Evolutionary conservation across 306 rosid species (phyloP), one percentile per base, ranked within the genome.

Genomic region (Gynostemma pentaphyllum): DNA sequence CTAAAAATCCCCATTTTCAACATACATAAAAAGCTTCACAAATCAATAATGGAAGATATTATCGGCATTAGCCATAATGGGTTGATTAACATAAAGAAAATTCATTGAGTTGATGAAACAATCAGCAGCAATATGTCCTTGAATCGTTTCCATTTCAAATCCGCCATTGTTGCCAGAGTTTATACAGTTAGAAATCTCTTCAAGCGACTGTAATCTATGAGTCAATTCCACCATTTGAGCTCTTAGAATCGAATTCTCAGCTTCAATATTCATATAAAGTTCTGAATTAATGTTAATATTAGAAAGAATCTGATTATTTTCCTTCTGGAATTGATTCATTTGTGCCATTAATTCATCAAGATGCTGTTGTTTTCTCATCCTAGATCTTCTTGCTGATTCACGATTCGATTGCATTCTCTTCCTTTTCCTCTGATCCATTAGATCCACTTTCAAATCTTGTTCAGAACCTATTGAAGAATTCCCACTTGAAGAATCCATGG

Each of bases 391-490:
- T 1, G 99, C 99, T 5, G 99, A 92, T 61, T 88, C 96, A 0
- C 96, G 76, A 9, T 92, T 92, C 5, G 96, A 84, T 70, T 82
- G 69, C 87, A 82, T 88, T 68, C 99, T 77, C 68, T 86, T 92
- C 80, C 80, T 70, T 15, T 86, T 88, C 5, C 87, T 82, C 57
- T 84, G 74, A 71, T 84, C 85, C 82, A 82, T 78, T 79, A 79
- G 5, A 18, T n/a, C n/a, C n/a, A 49, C 45, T 74, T 70, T 82
- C 77, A 86, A 52, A 10, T 83, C 83, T 8, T 75, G 90, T 32
- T 85, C 94, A 1, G 87, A 85, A 0, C 88, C 84, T 0, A 84
- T 67, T n/a, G 82, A 72, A 11, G 95, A 83, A 68, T 84, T 85
- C 67, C 97, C 90, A 30, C 95, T 78, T 0, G 90, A 72, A 4